Base-by-base conservation (phyloP, 352 stramenopile species). In the Phytophthora hibernalis region DNA sequence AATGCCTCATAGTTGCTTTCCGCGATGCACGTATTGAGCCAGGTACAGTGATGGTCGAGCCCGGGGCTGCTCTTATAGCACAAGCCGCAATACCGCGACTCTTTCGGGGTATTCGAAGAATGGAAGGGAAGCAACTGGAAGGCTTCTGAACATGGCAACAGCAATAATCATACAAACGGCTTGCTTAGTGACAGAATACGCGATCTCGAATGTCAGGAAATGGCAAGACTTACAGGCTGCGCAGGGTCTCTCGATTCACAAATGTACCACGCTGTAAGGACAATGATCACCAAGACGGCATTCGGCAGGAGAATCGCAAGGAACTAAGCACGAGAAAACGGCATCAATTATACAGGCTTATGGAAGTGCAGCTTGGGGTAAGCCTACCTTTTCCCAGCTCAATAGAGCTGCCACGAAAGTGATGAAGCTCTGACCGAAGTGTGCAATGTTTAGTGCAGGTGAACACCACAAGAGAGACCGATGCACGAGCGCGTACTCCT, bases 1-100 rank as follows among this genome's bases (percentile, higher is more conserved):
- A 96, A 96, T 5, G 87, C 73, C 51, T 90, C 85, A 67, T 96
- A 96, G 65, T 96, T 93, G 57, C 68, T 87, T 59, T 91, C 84
- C 11, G 79, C 85, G 47, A 96, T 94, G 68, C 87, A 94, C 6
- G 87, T 96, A 63, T 96, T 96, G 51, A 96, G 74, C 86, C 87
- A 96, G 18, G 87, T 93, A 73, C 87, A 96, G 65, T 96, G 87
- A 61, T 96, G 87, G 47, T 96, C 87, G 7, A 96, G 72, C 0
- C 85, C 83, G 9, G 83, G 81, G 28, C 85, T 94, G 52, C 77
- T 91, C 61, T 96, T 96, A 70, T 79, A 88, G 72, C 89, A 95
- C 11, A 92, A 74, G 13, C 83, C 89, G 70, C 87, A 96, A 67
- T 96, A 96, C 1, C 89, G 79, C 12, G 72, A 84, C 55, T 82